Base-by-base conservation (phyloP, 345 rosid genomes). In the Gossypium herbaceum region DNA sequence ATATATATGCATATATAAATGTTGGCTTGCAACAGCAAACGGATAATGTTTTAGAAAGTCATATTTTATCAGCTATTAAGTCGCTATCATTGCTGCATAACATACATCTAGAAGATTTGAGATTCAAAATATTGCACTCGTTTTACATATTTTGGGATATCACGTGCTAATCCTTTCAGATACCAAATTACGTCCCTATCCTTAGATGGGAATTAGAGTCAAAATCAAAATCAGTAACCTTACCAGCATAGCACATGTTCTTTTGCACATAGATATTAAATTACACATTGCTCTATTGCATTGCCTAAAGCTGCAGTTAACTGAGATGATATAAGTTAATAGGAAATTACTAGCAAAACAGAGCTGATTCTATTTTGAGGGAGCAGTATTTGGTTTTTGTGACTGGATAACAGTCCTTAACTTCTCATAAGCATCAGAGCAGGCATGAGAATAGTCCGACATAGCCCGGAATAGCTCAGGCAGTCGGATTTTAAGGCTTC, bases 381-480 rank as follows among this genome's bases (percentile, higher is more conserved):
- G 58, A 22, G 67, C 72, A 69, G 66, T 51, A 16, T 81, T 84
- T 47, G 78, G 71, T 34, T 83, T 86, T 75, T 79, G 88, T 48
- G 71, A 25, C 50, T 75, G 80, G 13, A 87, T 68, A 72, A 87
- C 54, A 54, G 81, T 69, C 71, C 91, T 90, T 80, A 94, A 80
- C 55, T 77, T 87, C 73, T 79, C 91, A 62, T 91, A 94, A 9
- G 88, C 86, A 48, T 90, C 93, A 9, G 83, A 84, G 79, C 92
- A 92, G 27, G 93, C 84, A 17, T 82, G 90, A 20, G 97, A 79
- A 72, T 88, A 90, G 80, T 90, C 91, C 19, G 97, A 86, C 84
- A 94, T 50, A 1, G 97, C 94, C 1, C 93, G 89, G 75, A 92
- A 94, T 58, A 94, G 86, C 79, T 94, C 98, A 1, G 98, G 98